Evolutionary conservation across 2,329 filamentous ascomycete genomes (phyloP).

Genomic region (Xylaria sp.): DNA sequence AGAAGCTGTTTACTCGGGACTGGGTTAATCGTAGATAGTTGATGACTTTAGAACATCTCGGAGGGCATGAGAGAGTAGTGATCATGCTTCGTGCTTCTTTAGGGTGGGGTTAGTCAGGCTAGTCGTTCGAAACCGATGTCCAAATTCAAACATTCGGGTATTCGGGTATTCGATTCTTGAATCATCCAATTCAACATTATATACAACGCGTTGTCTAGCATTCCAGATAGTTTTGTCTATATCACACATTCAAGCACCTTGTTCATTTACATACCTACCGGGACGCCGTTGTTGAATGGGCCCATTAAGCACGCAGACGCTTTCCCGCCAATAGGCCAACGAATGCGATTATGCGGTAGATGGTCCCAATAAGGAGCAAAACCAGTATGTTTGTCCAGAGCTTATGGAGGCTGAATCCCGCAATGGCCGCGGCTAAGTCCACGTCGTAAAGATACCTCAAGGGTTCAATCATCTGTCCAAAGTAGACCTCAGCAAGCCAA

Average conservation of each 20-base stretch:
- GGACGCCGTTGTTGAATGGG: background rate
- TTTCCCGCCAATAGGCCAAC: constrained; percentile 52
- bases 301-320: constrained; percentile 47
- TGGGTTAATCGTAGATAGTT: no score
- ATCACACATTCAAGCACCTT: background rate
- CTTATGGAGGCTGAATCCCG: constrained; percentile 60
- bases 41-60: no score
- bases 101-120: no score
- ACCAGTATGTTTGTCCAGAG: constrained; percentile 59
- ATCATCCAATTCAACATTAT: background rate
- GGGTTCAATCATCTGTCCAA: constrained; percentile 61
- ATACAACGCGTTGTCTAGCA: background rate
- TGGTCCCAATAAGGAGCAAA: constrained; percentile 56
- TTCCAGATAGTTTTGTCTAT: background rate
- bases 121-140: no score
- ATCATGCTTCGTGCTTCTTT: no score
- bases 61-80: no score
- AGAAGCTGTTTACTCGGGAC: no score
- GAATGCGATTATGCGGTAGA: constrained; percentile 59
- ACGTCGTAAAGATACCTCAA: constrained; percentile 63
- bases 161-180: no score
- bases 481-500: constrained; percentile 68
- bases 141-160: no score
- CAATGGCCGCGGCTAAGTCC: constrained; percentile 55
- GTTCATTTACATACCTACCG: background rate